A percentile compares a stretch with the other conserved stretches of the same genome.
phyloP scores from a whole-genome alignment of 371 early-diverging fungal genomes.

The Phascolomyces articulosus region DNA sequence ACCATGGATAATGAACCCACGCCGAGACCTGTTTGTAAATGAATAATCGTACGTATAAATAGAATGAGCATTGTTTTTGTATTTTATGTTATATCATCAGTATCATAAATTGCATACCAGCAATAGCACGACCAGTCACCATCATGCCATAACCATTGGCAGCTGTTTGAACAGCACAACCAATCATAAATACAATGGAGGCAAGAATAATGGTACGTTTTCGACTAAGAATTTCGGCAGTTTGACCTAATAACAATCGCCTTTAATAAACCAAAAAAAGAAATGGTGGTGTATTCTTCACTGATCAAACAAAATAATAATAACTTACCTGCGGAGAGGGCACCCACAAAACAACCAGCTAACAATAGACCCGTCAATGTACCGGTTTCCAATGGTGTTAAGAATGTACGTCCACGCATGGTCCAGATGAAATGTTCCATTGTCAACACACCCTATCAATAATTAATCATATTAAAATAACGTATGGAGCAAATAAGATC shows the following conservation, averaged over 20 bases:
- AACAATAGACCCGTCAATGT: conserved; percentile 47
- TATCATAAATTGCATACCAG: conserved; percentile 47
- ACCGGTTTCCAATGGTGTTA: conserved; percentile 41
- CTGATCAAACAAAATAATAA: no score
- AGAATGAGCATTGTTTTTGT: no score
- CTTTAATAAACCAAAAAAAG: no score
- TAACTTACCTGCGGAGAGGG: conserved; percentile 41
- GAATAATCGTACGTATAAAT: neutral
- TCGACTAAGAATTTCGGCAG: conserved; percentile 43
- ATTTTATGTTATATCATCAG: no score
- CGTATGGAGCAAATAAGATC: neutral
- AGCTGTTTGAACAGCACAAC: conserved; percentile 57
- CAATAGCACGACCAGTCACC: conserved; percentile 68
- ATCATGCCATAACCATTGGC: conserved; percentile 56
- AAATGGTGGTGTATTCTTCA: no score
- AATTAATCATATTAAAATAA: no score
- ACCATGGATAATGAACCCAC: conserved; percentile 77
- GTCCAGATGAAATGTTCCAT: conserved; percentile 46
- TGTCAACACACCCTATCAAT: conserved; percentile 34
- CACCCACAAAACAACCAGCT: conserved; percentile 57
- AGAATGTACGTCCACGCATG: conserved; percentile 35
- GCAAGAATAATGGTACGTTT: conserved; percentile 42
- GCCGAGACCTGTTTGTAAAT: conserved; percentile 59
- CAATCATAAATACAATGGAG: conserved; percentile 35
- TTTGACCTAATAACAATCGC: conserved; percentile 24